phyloP scores from a whole-genome alignment of 2,329 filamentous ascomycete genomes.

The Alternaria ethzedia region DNA sequence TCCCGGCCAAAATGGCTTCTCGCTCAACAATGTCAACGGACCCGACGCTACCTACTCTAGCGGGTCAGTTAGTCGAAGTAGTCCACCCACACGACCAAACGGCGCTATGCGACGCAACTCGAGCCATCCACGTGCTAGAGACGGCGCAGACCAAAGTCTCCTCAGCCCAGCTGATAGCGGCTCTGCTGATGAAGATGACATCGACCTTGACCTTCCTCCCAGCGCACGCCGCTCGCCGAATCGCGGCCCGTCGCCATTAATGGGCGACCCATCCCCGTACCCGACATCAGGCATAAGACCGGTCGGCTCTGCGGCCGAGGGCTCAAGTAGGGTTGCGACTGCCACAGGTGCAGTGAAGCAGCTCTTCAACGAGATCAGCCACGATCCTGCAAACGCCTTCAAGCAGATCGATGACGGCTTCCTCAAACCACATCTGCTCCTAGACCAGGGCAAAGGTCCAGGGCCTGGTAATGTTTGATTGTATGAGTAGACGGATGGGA shows the following conservation, averaged over 20 bases:
- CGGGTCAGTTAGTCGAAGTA: constrained; percentile 60
- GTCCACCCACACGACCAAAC: constrained; percentile 51
- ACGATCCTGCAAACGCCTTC: constrained; percentile 90
- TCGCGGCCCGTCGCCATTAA: constrained; percentile 39
- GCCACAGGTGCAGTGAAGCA: constrained; percentile 80
- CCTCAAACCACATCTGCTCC: constrained; percentile 87
- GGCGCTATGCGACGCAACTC: constrained; percentile 60
- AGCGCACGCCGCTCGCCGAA: constrained; percentile 58
- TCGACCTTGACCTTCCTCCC: constrained; percentile 67
- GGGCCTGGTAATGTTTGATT: constrained; percentile 45
- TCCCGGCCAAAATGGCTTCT: constrained; percentile 59
- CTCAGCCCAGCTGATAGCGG: constrained; percentile 57
- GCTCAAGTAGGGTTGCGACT: constrained; percentile 58
- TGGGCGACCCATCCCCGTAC: constrained; percentile 40
- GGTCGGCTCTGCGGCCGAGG: constrained; percentile 23
- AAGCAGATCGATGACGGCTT: constrained; percentile 93
- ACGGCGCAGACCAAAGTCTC: constrained; percentile 61
- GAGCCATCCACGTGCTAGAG: constrained; percentile 54
- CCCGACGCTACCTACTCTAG: constrained; percentile 66
- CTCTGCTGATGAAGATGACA: constrained; percentile 59
- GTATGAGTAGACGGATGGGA: not conserved
- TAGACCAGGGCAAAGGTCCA: constrained; percentile 65
- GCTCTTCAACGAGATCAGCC: constrained; percentile 75
- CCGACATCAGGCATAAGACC: constrained; percentile 48
- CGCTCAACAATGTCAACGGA: constrained; percentile 57